Evolutionary conservation across 768 basidiomycete genomes (phyloP), one percentile per base, ranked within the genome.

Genomic region (Xerocomellus amylosporus): DNA sequence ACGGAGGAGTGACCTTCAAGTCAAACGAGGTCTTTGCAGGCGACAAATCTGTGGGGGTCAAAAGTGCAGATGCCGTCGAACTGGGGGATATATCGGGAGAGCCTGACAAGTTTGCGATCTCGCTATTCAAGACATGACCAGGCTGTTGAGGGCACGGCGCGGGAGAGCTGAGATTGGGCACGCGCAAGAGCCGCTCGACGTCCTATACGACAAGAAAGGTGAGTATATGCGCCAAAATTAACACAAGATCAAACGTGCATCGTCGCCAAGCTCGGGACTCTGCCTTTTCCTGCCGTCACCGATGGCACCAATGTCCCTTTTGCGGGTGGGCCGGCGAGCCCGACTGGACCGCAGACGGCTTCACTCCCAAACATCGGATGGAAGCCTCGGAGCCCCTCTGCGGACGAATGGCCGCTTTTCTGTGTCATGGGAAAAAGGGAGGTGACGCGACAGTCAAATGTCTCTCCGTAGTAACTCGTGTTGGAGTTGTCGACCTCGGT

Each of bases 101-200:
- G 58, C 71, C 79, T 5, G 79, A 79, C 46, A 58, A 41, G 40
- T 60, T 60, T 4, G 41, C 64, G 3, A 75, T 68, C 38, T 82
- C 78, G 54, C 77, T 65, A 46, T 69, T 77, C 54, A 83, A 61
- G 51, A 69, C 67, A 51, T 75, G 75, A 39, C 75, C 58, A 26
- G 80, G 76, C 58, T 75, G 68, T 13, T 78, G 78, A 41, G 72
- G 28, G 28, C 8, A 67, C 55, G 82, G 84, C 58, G 76, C 80
- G 12, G 90, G 90, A 30, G 90, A 90, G 65, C 84, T 86, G 61
- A 92, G 83, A 65, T 90, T 86, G 46, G 91, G 76, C 14, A 87
- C 84, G 37, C 90, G 84, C 51, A 92, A 75, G 42, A 92, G 79
- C 72, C 90, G 88, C 64, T 88, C 88, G 55, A 91, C 85, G 64